A percentile compares a stretch with the other conserved stretches of the same genome.
Evolutionary conservation across 2,329 filamentous ascomycete species (phyloP).

Genomic region (Fusarium concolor): DNA sequence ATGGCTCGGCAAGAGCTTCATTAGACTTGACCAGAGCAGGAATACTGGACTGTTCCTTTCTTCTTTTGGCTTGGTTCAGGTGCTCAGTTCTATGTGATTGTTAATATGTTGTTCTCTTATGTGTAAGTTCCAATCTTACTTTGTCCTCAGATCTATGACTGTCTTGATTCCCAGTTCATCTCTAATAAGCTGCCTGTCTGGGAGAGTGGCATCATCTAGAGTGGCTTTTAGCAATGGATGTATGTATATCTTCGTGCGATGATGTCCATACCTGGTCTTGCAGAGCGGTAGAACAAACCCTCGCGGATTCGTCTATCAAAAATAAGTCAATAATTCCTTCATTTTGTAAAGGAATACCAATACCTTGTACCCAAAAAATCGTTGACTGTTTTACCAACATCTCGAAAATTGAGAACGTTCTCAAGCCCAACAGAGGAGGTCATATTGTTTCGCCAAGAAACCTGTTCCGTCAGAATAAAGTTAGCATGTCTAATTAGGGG

Average conservation of each 20-base stretch:
- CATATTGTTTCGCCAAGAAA: conserved; percentile 33
- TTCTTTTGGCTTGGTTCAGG: conserved; percentile 73
- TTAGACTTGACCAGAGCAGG: conserved; percentile 57
- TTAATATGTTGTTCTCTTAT: conserved; percentile 9
- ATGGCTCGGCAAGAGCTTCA: conserved; percentile 62
- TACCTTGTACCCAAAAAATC: conserved; percentile 66
- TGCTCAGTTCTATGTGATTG: conserved; percentile 72
- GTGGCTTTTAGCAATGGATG: conserved; percentile 18
- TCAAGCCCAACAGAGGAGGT: conserved; percentile 36
- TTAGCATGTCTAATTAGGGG: not conserved
- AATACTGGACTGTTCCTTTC: conserved; percentile 58
- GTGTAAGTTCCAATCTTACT: conserved; percentile 58
- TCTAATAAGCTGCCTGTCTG: conserved; percentile 70
- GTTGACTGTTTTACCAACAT: conserved; percentile 78
- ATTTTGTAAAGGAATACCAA: not conserved
- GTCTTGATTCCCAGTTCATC: conserved; percentile 73
- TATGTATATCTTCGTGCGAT: not conserved
- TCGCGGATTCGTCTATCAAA: conserved; percentile 64
- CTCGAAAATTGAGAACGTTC: conserved; percentile 77
- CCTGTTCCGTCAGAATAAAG: not conserved
- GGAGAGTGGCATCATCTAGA: conserved; percentile 76
- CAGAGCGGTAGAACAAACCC: conserved; percentile 75
- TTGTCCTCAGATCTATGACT: conserved; percentile 83
- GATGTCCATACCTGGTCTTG: conserved; percentile 63
- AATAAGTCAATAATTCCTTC: not conserved